These are phyloP conservation scores for Arabidopsis hybrid DNA, from an alignment of 441 rosid species.

Conservation along the genomic window DNA sequence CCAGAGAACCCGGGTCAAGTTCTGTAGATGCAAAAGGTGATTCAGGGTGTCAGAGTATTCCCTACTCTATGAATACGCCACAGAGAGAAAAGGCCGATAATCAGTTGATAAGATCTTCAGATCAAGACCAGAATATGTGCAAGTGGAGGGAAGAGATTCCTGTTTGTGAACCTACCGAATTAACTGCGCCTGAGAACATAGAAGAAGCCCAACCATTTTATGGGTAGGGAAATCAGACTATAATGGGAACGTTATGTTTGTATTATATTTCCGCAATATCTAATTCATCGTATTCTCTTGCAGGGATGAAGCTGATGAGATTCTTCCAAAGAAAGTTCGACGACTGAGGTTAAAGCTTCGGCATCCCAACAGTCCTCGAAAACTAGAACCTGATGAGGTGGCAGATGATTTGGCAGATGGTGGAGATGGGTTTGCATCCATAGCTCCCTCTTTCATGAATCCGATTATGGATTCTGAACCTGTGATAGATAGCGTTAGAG, in stretches of 20 bases:
- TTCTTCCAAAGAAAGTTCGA: slow-evolving; percentile 57
- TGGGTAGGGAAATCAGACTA: slow-evolving; percentile 55
- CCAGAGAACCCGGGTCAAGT: slow-evolving; percentile 55
- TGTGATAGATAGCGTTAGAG: slow-evolving; percentile 40
- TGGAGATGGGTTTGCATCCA: slow-evolving; percentile 45
- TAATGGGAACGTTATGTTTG: slow-evolving; percentile 10
- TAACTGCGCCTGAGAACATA: slow-evolving; percentile 39
- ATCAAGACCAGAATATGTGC: slow-evolving; percentile 46
- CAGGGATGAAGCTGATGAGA: slow-evolving; percentile 64
- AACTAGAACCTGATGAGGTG: slow-evolving; percentile 46
- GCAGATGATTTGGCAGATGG: slow-evolving; percentile 48
- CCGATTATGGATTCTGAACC: slow-evolving; percentile 47
- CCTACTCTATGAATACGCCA: slow-evolving; percentile 45
- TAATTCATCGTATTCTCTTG: slow-evolving; percentile 48
- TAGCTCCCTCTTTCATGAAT: slow-evolving; percentile 44
- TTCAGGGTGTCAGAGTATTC: slow-evolving; percentile 44
- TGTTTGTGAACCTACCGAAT: slow-evolving; percentile 40
- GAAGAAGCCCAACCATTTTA: slow-evolving; percentile 45
- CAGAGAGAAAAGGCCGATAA: slow-evolving; percentile 43
- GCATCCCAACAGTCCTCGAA: slow-evolving; percentile 48
- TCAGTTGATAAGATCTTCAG: slow-evolving; percentile 46
- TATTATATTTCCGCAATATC: slow-evolving; percentile 29
- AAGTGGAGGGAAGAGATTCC: slow-evolving; percentile 49
- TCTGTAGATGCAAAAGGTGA: slow-evolving; percentile 51
- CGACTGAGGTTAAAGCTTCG: slow-evolving; percentile 64